A percentile compares a stretch with the other conserved stretches of the same genome.
Conservation (phyloP, 768 basidiomycete species). For the Boletus patriciae region DNA sequence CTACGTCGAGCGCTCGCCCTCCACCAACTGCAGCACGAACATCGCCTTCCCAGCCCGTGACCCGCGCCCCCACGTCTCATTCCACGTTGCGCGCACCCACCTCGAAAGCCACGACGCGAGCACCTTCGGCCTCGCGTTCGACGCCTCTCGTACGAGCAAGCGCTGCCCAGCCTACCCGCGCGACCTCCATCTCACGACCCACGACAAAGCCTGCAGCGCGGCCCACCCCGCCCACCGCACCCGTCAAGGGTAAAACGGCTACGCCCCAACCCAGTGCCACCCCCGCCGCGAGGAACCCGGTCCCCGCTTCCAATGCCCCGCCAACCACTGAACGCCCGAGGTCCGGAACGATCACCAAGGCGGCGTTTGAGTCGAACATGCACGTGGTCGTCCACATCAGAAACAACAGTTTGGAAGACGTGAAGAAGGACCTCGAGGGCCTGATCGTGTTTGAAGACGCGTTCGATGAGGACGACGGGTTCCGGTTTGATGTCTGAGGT, state of each 20-base stretch:
- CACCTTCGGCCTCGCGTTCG: slow-evolving; percentile 15
- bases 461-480: slow-evolving; percentile 30
- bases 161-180: slow-evolving; percentile 7
- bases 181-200: slow-evolving; percentile 6
- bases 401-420: slow-evolving; percentile 29
- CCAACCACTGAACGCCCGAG: slow-evolving; percentile 14
- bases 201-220: slow-evolving; percentile 9
- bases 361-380: slow-evolving; percentile 22
- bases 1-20: slow-evolving; percentile 9
- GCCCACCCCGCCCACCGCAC: slow-evolving; percentile 1
- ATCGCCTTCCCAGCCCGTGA: slow-evolving; percentile 22
- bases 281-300: neutral
- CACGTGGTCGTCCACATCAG: slow-evolving; percentile 18
- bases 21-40: slow-evolving; percentile 1
- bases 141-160: slow-evolving; percentile 17
- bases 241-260: slow-evolving; percentile 10
- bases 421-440: slow-evolving; percentile 33
- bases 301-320: neutral
- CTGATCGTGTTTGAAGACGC: slow-evolving; percentile 31
- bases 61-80: slow-evolving; percentile 26
- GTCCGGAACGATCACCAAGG: slow-evolving; percentile 28
- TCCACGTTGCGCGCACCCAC: slow-evolving; percentile 15
- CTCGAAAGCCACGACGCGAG: slow-evolving; percentile 23
- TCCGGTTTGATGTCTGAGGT: slow-evolving; percentile 29
- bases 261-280: neutral